Evolutionary conservation across 2,329 filamentous ascomycete species (phyloP), one percentile per base, ranked within the genome.

Genomic region (Neoarthrinium moseri): DNA sequence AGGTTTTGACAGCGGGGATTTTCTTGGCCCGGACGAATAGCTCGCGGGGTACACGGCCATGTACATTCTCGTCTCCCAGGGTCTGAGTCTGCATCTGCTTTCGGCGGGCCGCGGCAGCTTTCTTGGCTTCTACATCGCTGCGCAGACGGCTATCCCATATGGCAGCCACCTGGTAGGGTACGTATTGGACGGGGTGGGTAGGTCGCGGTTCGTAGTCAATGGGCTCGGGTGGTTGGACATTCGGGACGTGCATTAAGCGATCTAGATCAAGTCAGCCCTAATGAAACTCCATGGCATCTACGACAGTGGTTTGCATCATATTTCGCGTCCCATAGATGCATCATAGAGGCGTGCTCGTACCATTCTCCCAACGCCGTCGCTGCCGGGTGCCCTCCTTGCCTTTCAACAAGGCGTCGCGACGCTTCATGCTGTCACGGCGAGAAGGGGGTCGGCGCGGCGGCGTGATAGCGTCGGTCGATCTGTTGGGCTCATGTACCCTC

Each of bases 301-400:
- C 17, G 33, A 43, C 7, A 29, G 41, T 24, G 17, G 30, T 6
- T 24, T 24, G 21, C 43, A 37, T 38, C n/a, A n/a, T n/a, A n/a
- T n/a, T n/a, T n/a, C n/a, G 24, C 12, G 11, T 17, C 5, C 30
- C 30, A 47, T 10, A 33, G n/a, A n/a, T 24, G n/a, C 15, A 18
- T 5, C 6, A 27, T 12, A 37, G 23, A 15, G 24, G 40, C 41
- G 45, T 27, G 35, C 45, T 60, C 69, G 54, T 77, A 95, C 90
- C 89, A 67, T 97, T 99, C 73, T 99, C 94, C 91, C 91, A 97
- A 46, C 92, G 80, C 57, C 92, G 85, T 40, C 92, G 78, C 59
- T 92, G 84, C 27, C 92, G 81, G 57, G 83, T 92, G 26, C 92
- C 92, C 66, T 96, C 91, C 56, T 95, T 95, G 46, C 92, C 92